Evolutionary conservation across 2,329 filamentous ascomycete species (phyloP).

Genomic region (Trichoderma atroviride): DNA sequence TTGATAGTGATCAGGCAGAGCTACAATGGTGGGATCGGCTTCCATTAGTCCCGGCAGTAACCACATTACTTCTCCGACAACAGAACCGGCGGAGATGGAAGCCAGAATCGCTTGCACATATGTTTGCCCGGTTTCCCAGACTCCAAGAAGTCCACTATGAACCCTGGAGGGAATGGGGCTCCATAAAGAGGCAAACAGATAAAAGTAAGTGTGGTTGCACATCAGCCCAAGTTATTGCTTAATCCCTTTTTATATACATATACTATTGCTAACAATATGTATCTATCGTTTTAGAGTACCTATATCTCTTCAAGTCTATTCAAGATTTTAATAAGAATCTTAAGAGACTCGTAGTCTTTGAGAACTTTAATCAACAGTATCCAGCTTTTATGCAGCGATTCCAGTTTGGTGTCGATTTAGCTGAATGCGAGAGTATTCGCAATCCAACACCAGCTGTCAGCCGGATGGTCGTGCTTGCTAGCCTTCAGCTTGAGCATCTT

Average conservation of each 20-base stretch:
- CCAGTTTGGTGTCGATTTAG: neutral
- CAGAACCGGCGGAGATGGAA: conserved; percentile 40
- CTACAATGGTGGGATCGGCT: conserved; percentile 15
- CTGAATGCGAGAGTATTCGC: conserved; percentile 24
- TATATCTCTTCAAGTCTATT: conserved; percentile 14
- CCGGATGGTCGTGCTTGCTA: conserved; percentile 35
- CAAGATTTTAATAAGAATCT: neutral
- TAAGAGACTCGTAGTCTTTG: conserved; percentile 19
- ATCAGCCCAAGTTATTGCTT: neutral
- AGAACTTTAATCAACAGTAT: conserved; percentile 23
- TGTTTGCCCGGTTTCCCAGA: conserved; percentile 38
- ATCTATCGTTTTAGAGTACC: neutral
- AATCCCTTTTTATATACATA: neutral
- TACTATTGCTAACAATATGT: neutral
- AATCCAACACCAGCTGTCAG: conserved; percentile 32
- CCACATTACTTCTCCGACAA: conserved; percentile 39
- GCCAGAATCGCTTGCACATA: conserved; percentile 34
- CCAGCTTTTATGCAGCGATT: neutral
- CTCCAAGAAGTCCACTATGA: conserved; percentile 43
- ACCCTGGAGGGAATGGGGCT: conserved; percentile 39
- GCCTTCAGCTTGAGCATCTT: conserved; percentile 36
- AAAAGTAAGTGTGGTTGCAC: conserved; percentile 9
- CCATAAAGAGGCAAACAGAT: neutral
- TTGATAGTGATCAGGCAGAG: conserved; percentile 26
- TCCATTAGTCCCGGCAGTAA: conserved; percentile 38